Percentiles rank a stretch among this genome's conserved stretches.
These are phyloP conservation scores for Tricholoma flavovirens DNA, from an alignment of 768 basidiomycete species.

Conservation along the genomic window DNA sequence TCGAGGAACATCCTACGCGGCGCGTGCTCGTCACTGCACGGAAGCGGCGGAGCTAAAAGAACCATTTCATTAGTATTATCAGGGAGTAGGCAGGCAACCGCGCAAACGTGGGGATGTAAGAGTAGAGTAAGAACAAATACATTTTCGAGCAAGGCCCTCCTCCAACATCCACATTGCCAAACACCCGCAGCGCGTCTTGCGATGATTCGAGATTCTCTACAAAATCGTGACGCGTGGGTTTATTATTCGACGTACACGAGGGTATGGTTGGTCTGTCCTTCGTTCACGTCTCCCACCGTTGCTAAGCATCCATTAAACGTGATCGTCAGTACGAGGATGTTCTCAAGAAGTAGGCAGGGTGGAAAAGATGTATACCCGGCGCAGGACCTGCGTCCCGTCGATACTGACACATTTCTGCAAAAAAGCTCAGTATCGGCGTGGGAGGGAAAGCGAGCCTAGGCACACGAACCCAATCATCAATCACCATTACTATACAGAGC, in stretches of 20 bases:
- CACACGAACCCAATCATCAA: not conserved
- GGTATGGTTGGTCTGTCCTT: slow-evolving; percentile 70
- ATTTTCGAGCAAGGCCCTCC: slow-evolving; percentile 94
- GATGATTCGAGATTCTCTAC: slow-evolving; percentile 76
- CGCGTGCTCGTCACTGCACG: slow-evolving; percentile 75
- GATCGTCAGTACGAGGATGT: not conserved
- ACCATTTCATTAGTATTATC: not conserved
- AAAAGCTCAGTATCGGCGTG: too few relatives aligned
- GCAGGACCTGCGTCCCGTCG: slow-evolving; percentile 90
- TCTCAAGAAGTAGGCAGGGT: too few relatives aligned
- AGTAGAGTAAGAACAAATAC: slow-evolving; percentile 34
- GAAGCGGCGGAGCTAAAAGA: slow-evolving; percentile 73
- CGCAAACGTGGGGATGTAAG: not conserved
- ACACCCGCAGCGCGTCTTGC: slow-evolving; percentile 75
- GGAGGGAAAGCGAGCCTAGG: slow-evolving; percentile 29
- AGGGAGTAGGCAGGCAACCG: not conserved
- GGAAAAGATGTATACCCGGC: slow-evolving; percentile 43
- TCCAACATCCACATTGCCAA: slow-evolving; percentile 96
- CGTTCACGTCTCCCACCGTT: slow-evolving; percentile 79
- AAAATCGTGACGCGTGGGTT: not conserved
- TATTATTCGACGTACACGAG: not conserved
- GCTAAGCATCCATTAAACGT: slow-evolving; percentile 71
- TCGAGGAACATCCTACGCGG: slow-evolving; percentile 83
- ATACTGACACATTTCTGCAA: slow-evolving; percentile 79
- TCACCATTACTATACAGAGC: not conserved